A percentile compares a stretch with the other conserved stretches of the same genome.
These are phyloP conservation scores for Penicillium nucicola DNA, from an alignment of 495 filamentous ascomycete species.

Conservation along the genomic window DNA sequence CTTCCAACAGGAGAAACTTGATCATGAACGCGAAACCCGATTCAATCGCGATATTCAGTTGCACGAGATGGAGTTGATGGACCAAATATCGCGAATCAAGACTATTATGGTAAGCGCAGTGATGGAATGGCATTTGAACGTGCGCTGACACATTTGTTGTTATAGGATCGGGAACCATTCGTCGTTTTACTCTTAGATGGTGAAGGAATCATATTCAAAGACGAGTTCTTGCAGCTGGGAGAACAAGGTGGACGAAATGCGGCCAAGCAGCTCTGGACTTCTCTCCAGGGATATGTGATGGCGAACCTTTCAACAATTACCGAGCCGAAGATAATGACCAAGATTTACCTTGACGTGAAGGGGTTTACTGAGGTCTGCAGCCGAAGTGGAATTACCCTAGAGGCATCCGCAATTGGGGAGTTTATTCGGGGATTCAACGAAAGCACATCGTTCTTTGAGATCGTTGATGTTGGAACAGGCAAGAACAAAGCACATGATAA, in stretches of 20 bases:
- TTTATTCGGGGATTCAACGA: conserved; percentile 78
- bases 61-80: conserved; percentile 51
- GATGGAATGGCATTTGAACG: not conserved
- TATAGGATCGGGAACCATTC: conserved; percentile 71
- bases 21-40: conserved; percentile 53
- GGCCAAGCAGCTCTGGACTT: conserved; percentile 56
- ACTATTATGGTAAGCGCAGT: conserved; percentile 44
- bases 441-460: conserved; percentile 65
- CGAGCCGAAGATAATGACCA: conserved; percentile 60
- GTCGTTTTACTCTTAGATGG: conserved; percentile 75
- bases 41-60: conserved; percentile 54
- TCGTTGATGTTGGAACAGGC: conserved; percentile 68
- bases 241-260: conserved; percentile 69
- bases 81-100: conserved; percentile 48
- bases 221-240: conserved; percentile 60
- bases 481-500: conserved; percentile 72
- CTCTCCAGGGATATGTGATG: conserved; percentile 48
- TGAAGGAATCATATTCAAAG: conserved; percentile 73
- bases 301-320: conserved; percentile 44
- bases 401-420: conserved; percentile 53
- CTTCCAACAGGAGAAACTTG: conserved; percentile 47
- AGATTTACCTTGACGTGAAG: conserved; percentile 66
- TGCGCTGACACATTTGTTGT: conserved; percentile 22
- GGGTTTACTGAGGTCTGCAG: conserved; percentile 59
- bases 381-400: conserved; percentile 52